Evolutionary conservation across 805 yeast species (phyloP).

Genomic region (Candida hungchunana): DNA sequence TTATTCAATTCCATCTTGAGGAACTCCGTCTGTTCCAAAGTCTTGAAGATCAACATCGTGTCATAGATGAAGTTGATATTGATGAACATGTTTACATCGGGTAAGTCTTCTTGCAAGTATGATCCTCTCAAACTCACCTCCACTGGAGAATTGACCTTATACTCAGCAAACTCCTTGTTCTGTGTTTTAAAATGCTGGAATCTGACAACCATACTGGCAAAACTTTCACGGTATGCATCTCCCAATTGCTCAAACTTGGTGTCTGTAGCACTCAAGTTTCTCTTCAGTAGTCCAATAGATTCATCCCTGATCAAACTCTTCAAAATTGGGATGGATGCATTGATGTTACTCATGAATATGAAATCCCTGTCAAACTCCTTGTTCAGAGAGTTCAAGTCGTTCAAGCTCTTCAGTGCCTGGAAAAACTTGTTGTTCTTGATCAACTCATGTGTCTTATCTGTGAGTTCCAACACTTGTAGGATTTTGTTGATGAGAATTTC

Average conservation of each 20-base stretch:
- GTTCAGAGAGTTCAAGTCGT: conserved; percentile 66
- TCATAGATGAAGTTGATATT: conserved; percentile 76
- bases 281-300: conserved; percentile 58
- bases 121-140: conserved; percentile 72
- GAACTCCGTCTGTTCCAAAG: conserved; percentile 60
- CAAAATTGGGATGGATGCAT: conserved; percentile 72
- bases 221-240: conserved; percentile 47
- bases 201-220: conserved; percentile 49
- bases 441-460: conserved; percentile 80
- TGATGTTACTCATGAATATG: conserved; percentile 70
- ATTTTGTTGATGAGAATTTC: conserved; percentile 65
- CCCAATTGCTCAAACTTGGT: conserved; percentile 48
- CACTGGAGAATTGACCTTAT: conserved; percentile 80
- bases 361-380: conserved; percentile 67
- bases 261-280: conserved; percentile 56
- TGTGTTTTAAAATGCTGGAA: conserved; percentile 51
- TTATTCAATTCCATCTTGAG: conserved; percentile 61
- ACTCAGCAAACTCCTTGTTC: conserved; percentile 44
- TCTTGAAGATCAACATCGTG: conserved; percentile 74
- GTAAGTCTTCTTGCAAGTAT: conserved; percentile 35
- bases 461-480: conserved; percentile 76
- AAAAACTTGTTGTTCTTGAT: conserved; percentile 72
- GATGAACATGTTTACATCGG: conserved; percentile 34
- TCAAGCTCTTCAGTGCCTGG: conserved; percentile 79
- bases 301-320: conserved; percentile 71